Conservation (phyloP, 2,329 filamentous ascomycete species). For the Zymoseptoria pseudotritici region DNA sequence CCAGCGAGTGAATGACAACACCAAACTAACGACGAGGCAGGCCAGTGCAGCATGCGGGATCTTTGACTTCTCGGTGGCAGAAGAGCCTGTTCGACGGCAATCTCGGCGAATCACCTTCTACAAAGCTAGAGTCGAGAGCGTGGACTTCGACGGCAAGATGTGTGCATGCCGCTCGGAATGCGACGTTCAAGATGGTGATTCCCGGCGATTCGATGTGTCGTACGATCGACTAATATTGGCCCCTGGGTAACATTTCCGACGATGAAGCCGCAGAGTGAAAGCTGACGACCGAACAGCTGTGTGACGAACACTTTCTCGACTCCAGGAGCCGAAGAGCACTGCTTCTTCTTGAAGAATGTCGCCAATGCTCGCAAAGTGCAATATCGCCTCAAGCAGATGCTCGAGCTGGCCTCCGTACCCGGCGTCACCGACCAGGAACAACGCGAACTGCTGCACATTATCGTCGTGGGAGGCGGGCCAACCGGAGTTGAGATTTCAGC, state of each 20-base stretch:
- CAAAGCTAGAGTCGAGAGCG: slow-evolving; percentile 29
- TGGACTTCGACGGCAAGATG: slow-evolving; percentile 32
- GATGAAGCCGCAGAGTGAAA: background rate
- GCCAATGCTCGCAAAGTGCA: slow-evolving; percentile 23
- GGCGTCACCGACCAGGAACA: slow-evolving; percentile 24
- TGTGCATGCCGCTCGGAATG: slow-evolving; percentile 30
- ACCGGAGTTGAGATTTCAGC: slow-evolving; percentile 39
- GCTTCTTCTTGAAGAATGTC: slow-evolving; percentile 17
- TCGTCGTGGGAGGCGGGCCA: slow-evolving; percentile 38
- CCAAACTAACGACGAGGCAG: background rate
- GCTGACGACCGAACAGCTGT: slow-evolving; percentile 4
- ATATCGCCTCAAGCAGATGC: slow-evolving; percentile 28
- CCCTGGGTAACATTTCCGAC: slow-evolving; percentile 30
- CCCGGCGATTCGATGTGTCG: slow-evolving; percentile 30
- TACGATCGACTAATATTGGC: slow-evolving; percentile 38
- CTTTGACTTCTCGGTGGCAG: slow-evolving; percentile 40
- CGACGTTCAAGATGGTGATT: slow-evolving; percentile 25
- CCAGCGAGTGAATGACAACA: background rate
- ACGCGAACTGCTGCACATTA: slow-evolving; percentile 31
- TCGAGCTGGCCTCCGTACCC: slow-evolving; percentile 33
- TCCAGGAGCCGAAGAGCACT: slow-evolving; percentile 13
- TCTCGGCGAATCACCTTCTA: slow-evolving; percentile 16
- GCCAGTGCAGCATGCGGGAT: slow-evolving; percentile 39
- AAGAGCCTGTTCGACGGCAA: slow-evolving; percentile 40
- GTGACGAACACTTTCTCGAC: slow-evolving; percentile 12